Evolutionary conservation across 2,329 filamentous ascomycete species (phyloP).

Genomic region (Hypoxylon sp.): DNA sequence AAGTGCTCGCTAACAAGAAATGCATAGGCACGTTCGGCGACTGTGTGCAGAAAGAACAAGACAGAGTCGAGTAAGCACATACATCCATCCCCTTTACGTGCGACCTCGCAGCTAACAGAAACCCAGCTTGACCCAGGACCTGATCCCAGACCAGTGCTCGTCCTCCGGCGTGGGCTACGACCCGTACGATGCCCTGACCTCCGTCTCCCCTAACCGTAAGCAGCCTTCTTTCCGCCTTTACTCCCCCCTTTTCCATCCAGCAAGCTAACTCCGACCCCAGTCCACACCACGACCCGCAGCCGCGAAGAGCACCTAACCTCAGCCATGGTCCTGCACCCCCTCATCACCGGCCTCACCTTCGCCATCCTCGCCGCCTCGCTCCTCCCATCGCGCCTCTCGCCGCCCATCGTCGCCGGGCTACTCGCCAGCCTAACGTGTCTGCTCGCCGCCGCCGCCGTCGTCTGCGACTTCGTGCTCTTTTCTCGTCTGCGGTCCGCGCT

Average conservation of each 20-base stretch:
- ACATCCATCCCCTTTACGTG: neutral
- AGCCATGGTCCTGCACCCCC: neutral
- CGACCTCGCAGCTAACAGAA: neutral
- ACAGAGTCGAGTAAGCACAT: neutral
- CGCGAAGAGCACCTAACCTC: neutral
- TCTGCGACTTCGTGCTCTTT: conserved; percentile 4
- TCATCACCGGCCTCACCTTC: neutral
- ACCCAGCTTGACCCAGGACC: neutral
- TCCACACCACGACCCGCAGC: neutral
- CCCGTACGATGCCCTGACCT: neutral
- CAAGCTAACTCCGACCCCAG: neutral
- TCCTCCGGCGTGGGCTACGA: neutral
- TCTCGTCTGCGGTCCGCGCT: neutral
- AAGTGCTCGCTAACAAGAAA: neutral
- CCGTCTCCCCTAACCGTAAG: neutral
- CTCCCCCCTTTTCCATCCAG: too few species aligned
- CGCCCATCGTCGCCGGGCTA: neutral
- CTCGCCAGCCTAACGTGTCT: neutral
- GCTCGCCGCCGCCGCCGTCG: neutral
- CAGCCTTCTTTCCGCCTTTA: too few species aligned
- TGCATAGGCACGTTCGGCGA: conserved; percentile 6
- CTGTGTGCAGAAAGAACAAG: neutral
- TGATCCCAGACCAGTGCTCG: neutral
- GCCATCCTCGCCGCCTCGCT: neutral
- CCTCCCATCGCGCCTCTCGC: neutral